Evolutionary conservation across 2,329 filamentous ascomycete genomes (phyloP).

Genomic region (Ophiocordyceps sinensis): DNA sequence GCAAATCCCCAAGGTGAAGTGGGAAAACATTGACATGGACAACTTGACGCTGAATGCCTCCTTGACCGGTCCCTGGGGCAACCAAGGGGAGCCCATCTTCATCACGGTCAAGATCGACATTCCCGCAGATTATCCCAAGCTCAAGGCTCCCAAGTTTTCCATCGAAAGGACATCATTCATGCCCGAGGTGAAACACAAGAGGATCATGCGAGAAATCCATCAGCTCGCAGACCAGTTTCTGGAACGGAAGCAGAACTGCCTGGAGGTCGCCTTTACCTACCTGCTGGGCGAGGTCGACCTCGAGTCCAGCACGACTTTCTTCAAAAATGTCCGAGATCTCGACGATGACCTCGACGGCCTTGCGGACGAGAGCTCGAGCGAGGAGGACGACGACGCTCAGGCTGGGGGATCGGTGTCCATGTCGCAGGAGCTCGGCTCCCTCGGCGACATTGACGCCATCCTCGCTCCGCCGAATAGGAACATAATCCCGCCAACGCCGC

Average conservation of each 20-base stretch:
- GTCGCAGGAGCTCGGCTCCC: conserved; percentile 46
- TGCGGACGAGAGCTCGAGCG: conserved; percentile 69
- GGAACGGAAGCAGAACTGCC: conserved; percentile 43
- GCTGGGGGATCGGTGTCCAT: conserved; percentile 40
- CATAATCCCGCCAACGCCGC: conserved; percentile 39
- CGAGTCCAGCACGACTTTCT: conserved; percentile 43
- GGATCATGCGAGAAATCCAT: conserved; percentile 38
- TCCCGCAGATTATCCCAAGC: conserved; percentile 42
- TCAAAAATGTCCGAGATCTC: conserved; percentile 49
- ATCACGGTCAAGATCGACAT: conserved; percentile 48
- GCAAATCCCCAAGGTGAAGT: conserved; percentile 48
- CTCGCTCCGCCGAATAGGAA: conserved; percentile 36
- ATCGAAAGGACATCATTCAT: conserved; percentile 50
- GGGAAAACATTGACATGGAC: conserved; percentile 51
- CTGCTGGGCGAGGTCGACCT: conserved; percentile 48
- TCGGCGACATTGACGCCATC: conserved; percentile 37
- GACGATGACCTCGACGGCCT: conserved; percentile 41
- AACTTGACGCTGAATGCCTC: conserved; percentile 43
- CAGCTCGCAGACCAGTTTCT: conserved; percentile 41
- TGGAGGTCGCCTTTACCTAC: conserved; percentile 48
- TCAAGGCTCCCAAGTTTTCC: conserved; percentile 40
- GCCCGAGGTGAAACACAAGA: conserved; percentile 36
- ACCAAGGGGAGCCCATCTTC: conserved; percentile 40
- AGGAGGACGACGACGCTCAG: conserved; percentile 50
- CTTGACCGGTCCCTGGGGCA: conserved; percentile 50